These are phyloP conservation scores for Xylariomycetidae sp. DNA, from an alignment of 2,329 filamentous ascomycete genomes.

Conservation along the genomic window DNA sequence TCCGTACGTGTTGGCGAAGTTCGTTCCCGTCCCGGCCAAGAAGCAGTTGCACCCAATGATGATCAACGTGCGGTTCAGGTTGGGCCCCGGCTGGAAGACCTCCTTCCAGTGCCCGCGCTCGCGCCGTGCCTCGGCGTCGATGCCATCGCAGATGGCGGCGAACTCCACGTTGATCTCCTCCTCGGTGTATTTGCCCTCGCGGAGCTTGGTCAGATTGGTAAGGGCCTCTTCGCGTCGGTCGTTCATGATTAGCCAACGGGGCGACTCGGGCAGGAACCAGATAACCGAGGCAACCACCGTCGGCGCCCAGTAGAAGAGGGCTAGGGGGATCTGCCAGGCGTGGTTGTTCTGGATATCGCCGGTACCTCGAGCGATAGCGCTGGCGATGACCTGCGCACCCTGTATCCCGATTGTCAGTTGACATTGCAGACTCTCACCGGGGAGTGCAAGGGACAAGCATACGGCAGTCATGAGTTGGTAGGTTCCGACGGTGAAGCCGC, in stretches of 20 bases:
- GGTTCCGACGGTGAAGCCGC: conserved; percentile 29
- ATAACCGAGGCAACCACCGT: conserved; percentile 18
- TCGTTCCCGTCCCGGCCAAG: conserved; percentile 24
- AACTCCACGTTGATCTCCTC: conserved; percentile 19
- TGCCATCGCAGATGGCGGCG: conserved; percentile 2
- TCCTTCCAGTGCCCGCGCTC: neutral
- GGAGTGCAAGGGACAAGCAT: no score
- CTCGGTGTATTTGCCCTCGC: conserved; percentile 17
- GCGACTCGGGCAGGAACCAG: conserved; percentile 24
- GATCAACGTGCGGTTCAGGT: conserved; percentile 21
- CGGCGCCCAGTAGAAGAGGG: conserved; percentile 29
- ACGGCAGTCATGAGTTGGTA: conserved; percentile 28
- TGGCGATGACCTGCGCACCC: no score
- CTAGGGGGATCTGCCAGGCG: conserved; percentile 27
- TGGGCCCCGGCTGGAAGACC: conserved; percentile 5
- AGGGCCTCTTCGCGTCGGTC: conserved; percentile 24
- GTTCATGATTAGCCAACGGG: conserved; percentile 20
- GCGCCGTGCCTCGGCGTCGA: neutral
- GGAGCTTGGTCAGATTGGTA: conserved; percentile 17
- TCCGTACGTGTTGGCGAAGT: conserved; percentile 25
- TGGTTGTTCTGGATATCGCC: no score
- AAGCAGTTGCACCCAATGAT: conserved; percentile 24
- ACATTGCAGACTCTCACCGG: no score
- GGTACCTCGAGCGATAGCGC: no score
- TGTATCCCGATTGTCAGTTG: no score